These are phyloP conservation scores for Calonectria pseudoturangicola DNA, from an alignment of 2,329 filamentous ascomycete genomes.

Conservation along the genomic window DNA sequence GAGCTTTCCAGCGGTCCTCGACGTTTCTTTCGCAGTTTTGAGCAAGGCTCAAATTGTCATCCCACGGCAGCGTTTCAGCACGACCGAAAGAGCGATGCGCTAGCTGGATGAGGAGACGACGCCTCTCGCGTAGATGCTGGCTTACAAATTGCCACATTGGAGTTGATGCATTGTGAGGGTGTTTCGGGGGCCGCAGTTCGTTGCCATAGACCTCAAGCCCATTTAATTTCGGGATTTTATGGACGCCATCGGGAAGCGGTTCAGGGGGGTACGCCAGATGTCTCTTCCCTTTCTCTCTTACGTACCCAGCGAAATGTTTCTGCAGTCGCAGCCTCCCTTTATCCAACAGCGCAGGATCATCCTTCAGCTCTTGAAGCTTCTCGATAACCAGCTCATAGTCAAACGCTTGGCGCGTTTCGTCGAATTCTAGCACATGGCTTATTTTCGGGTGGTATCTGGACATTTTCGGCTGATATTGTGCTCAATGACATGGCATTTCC, in stretches of 20 bases:
- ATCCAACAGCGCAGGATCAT: neutral
- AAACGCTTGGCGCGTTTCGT: neutral
- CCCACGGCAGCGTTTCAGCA: conserved; percentile 39
- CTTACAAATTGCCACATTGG: neutral
- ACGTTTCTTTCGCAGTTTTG: conserved; percentile 40
- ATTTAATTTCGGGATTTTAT: neutral
- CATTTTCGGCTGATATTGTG: neutral
- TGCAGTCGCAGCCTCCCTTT: neutral
- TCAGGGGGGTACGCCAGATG: neutral
- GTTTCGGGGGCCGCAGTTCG: too few species aligned
- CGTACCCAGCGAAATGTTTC: neutral
- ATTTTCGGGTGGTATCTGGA: neutral
- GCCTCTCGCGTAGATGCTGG: neutral
- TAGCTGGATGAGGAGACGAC: conserved; percentile 24
- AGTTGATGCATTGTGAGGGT: neutral
- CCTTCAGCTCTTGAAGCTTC: neutral
- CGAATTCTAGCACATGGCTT: neutral
- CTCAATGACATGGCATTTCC: neutral
- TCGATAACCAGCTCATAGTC: neutral
- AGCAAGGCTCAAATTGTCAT: conserved; percentile 16
- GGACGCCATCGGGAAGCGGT: neutral
- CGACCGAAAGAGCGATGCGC: conserved; percentile 18
- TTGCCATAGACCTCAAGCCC: too few species aligned
- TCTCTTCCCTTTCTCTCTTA: neutral
- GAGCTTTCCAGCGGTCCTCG: conserved; percentile 38